Evolutionary conservation across 495 filamentous ascomycete species (phyloP), one percentile per base, ranked within the genome.

Genomic region (Cenococcum geophilum): DNA sequence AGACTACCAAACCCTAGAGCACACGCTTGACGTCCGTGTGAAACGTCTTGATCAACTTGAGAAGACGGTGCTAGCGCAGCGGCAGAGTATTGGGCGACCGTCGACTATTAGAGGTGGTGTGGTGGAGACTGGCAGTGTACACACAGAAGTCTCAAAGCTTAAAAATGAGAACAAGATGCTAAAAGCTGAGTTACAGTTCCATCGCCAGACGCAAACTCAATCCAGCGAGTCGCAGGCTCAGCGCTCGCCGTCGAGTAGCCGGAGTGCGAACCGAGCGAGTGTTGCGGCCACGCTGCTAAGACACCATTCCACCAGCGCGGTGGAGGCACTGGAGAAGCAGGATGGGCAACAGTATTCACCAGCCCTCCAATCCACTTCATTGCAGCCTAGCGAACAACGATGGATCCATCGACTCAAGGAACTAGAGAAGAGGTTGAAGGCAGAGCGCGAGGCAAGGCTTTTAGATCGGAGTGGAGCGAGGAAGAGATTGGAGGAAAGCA

Each of bases 41-140:
- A 91, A 92, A 72, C 87, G 89, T 60, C 79, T 97, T n/a, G 93
- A 97, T 40, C 82, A 88, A 1, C 78, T 98, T 0, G 93, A 97
- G 73, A 80, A 82, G 20, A 79, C 88, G 2, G 82, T 92, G 20
- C 45, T 59, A 18, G 61, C 68, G 9, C 63, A 71, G 54, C 43
- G 63, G 27, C 62, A 65, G 47, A 61, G 59, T 27, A 63, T 66
- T 12, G 57, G 65, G 52, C 57, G 69, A 5, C 58, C 65, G 14
- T 63, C 57, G 36, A 70, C 65, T 22, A 59, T 62, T 18, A 56
- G 60, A 21, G 68, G 62, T 27, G 64, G 68, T 22, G 32, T 62
- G 73, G 27, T 73, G n/a, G 72, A 79, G 16, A 66, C 70, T n/a
- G 67, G 70, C 40, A 65, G 51, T 42, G 80, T 49, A 10, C 27